Evolutionary conservation across 2,329 filamentous ascomycete species (phyloP).

Genomic region (Colletotrichum sp.): DNA sequence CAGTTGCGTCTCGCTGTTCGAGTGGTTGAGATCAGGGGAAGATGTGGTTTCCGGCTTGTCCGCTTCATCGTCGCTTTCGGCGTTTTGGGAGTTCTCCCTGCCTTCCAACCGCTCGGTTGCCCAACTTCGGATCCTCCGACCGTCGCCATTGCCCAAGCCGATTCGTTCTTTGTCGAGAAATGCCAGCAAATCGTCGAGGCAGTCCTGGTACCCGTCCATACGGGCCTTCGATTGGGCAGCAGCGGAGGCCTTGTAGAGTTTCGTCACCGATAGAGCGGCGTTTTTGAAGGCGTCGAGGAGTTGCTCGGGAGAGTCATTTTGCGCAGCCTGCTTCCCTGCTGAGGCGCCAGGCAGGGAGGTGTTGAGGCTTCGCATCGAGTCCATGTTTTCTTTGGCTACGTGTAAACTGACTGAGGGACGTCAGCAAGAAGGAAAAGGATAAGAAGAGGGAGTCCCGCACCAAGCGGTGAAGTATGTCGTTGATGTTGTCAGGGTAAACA

Average conservation of each 20-base stretch:
- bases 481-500: constrained; percentile 14
- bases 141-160: constrained; percentile 81
- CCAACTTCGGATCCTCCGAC: constrained; percentile 65
- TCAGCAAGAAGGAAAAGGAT: background rate
- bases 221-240: constrained; percentile 77
- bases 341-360: constrained; percentile 24
- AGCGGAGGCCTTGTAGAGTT: constrained; percentile 92
- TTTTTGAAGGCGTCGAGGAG: constrained; percentile 90
- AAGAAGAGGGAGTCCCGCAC: constrained; percentile 10
- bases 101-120: constrained; percentile 73
- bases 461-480: constrained; percentile 7
- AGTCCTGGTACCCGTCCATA: constrained; percentile 89
- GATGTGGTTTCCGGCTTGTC: constrained; percentile 66
- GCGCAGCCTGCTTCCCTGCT: constrained; percentile 28
- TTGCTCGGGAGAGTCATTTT: constrained; percentile 57
- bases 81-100: constrained; percentile 57
- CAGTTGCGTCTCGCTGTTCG: constrained; percentile 35
- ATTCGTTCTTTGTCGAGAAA: constrained; percentile 86
- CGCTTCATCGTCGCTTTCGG: constrained; percentile 73
- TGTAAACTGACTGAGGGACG: background rate
- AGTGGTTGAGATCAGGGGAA: constrained; percentile 61
- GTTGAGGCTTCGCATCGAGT: constrained; percentile 35
- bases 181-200: constrained; percentile 84
- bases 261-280: constrained; percentile 92
- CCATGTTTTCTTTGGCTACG: constrained; percentile 26